A percentile compares a stretch with the other conserved stretches of the same genome.
These are phyloP conservation scores for Chlorella sp. DNA, from an alignment of 139 green algal genomes.

Conservation along the genomic window DNA sequence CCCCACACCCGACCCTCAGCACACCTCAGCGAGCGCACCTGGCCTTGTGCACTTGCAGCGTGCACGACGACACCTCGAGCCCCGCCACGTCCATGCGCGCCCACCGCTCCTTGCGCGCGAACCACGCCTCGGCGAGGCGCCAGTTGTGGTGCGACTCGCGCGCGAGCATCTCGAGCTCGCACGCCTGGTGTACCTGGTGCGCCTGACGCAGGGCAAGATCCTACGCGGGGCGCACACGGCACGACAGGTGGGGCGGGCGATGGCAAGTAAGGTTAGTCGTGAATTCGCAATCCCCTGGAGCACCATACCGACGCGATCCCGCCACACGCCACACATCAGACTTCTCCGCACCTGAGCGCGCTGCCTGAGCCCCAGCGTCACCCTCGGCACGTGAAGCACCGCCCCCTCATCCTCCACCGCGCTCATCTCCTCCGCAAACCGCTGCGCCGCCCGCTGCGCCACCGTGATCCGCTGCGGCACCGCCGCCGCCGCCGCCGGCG, in stretches of 20 bases:
- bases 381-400: not conserved
- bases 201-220: not conserved
- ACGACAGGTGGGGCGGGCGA: too few relatives aligned
- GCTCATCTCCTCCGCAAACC: too few relatives aligned
- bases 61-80: not conserved
- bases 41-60: not conserved
- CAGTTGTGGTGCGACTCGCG: constrained; percentile 18
- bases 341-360: not conserved
- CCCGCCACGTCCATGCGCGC: constrained; percentile 21
- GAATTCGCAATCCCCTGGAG: not conserved
- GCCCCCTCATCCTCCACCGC: not conserved
- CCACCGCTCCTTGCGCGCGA: constrained; percentile 14
- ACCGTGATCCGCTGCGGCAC: too few relatives aligned
- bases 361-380: not conserved
- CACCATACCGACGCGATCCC: not conserved
- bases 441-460: too few relatives aligned
- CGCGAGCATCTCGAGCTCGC: not conserved
- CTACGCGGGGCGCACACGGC: not conserved
- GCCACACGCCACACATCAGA: not conserved
- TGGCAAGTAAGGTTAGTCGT: not conserved
- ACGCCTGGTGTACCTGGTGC: too few relatives aligned
- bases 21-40: too few relatives aligned
- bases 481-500: too few relatives aligned
- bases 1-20: too few relatives aligned
- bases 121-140: constrained; percentile 16